A percentile compares a stretch with the other conserved stretches of the same genome.
phyloP scores from a whole-genome alignment of 768 basidiomycete genomes.

The Sistotremastrum niveocremeum region DNA sequence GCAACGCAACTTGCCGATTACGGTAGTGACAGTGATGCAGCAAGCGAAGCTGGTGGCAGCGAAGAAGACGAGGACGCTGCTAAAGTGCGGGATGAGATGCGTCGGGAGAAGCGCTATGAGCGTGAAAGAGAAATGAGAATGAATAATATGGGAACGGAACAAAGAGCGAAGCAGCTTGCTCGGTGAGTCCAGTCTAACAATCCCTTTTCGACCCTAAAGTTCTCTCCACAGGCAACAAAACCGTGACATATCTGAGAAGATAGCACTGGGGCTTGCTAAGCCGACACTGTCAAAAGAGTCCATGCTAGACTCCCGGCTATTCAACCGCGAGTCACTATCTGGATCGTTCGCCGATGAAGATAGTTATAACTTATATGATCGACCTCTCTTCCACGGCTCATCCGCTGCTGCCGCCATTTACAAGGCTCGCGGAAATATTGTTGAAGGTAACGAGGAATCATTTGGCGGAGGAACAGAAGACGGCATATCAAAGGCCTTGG shows the following conservation, averaged over 20 bases:
- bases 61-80: conserved; percentile 74
- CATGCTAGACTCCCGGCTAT: conserved; percentile 92
- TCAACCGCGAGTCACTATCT: conserved; percentile 88
- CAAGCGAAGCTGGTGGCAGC: conserved; percentile 26
- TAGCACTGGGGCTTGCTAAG: conserved; percentile 94
- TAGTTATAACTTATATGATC: conserved; percentile 88
- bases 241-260: conserved; percentile 98
- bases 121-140: conserved; percentile 96
- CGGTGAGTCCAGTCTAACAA: conserved; percentile 25
- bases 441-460: conserved; percentile 77
- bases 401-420: conserved; percentile 99
- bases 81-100: conserved; percentile 79
- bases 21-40: conserved; percentile 60
- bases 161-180: conserved; percentile 89
- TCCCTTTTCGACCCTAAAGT: background rate
- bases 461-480: conserved; percentile 94
- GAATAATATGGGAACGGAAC: conserved; percentile 98
- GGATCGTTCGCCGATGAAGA: conserved; percentile 83
- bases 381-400: conserved; percentile 91
- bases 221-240: conserved; percentile 56
- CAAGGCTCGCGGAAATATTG: conserved; percentile 81
- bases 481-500: conserved; percentile 79
- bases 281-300: conserved; percentile 93
- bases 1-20: conserved; percentile 73
- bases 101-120: conserved; percentile 83